A percentile compares a stretch with the other conserved stretches of the same genome.
phyloP scores from a whole-genome alignment of 495 filamentous ascomycete species.

The Lasiosphaeris hirsuta region DNA sequence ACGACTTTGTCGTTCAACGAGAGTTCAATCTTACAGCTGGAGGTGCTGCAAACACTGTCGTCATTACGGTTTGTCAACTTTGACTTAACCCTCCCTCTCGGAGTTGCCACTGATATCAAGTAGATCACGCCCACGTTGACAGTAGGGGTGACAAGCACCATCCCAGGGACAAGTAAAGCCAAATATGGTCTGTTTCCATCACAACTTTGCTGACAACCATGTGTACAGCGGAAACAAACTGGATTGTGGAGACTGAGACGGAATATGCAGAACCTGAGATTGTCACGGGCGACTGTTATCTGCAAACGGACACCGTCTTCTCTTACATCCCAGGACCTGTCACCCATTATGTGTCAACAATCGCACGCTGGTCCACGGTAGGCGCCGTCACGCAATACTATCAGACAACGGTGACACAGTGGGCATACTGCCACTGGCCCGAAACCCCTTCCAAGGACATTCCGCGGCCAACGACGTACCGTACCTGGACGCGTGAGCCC shows the following conservation, averaged over 20 bases:
- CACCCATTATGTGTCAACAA: slow-evolving; percentile 17
- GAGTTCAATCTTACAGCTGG: slow-evolving; percentile 23
- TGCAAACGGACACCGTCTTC: slow-evolving; percentile 21
- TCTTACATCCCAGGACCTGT: slow-evolving; percentile 23
- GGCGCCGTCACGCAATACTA: slow-evolving; percentile 26
- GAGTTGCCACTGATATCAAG: not conserved
- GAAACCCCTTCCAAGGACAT: slow-evolving; percentile 13
- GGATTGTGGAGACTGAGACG: slow-evolving; percentile 20
- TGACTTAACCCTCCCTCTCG: not conserved
- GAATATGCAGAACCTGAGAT: slow-evolving; percentile 18
- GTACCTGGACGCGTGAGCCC: slow-evolving; percentile 13
- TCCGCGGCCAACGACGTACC: slow-evolving; percentile 15
- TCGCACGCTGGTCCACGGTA: slow-evolving; percentile 20
- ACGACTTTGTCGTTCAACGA: slow-evolving; percentile 24
- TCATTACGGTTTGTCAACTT: slow-evolving; percentile 19
- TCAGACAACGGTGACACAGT: slow-evolving; percentile 18
- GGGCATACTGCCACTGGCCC: slow-evolving; percentile 30
- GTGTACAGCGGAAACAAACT: slow-evolving; percentile 17
- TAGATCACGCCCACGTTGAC: slow-evolving; percentile 24
- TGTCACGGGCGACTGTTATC: slow-evolving; percentile 21
- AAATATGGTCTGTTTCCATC: not conserved
- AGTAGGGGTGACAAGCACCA: slow-evolving; percentile 22
- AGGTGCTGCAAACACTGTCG: slow-evolving; percentile 14
- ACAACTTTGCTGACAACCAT: not conserved
- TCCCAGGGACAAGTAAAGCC: slow-evolving; percentile 19